Conservation (phyloP, 2,329 filamentous ascomycete species). For the Akanthomyces muscarius region DNA sequence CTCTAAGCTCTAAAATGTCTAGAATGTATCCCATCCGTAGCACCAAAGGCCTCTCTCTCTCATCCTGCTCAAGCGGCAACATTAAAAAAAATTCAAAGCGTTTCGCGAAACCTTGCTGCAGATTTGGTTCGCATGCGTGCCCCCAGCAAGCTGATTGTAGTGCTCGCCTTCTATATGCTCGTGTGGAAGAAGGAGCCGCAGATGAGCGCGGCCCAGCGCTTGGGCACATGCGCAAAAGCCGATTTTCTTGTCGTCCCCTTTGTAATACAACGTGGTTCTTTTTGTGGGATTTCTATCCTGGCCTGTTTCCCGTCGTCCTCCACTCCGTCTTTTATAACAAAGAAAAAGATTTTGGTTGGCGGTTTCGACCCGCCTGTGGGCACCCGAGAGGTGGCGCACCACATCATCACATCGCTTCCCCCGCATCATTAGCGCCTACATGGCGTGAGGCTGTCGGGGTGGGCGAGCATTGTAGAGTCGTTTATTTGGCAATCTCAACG, state of each 20-base stretch:
- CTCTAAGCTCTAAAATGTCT: constrained; percentile 17
- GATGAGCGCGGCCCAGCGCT: constrained; percentile 10
- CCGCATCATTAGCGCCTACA: not conserved
- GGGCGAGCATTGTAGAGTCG: not conserved
- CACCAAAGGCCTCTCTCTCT: constrained; percentile 5
- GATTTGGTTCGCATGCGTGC: constrained; percentile 7
- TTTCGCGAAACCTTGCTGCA: not conserved
- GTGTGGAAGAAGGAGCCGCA: constrained; percentile 1
- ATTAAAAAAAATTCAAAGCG: constrained; percentile 5
- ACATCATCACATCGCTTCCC: constrained; percentile 2
- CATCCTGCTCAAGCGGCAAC: constrained; percentile 1
- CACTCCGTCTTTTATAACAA: constrained; percentile 15
- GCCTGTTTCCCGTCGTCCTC: constrained; percentile 13
- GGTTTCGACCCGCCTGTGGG: constrained; percentile 3
- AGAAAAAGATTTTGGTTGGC: constrained; percentile 15
- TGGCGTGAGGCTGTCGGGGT: not conserved
- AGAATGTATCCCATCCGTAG: constrained; percentile 14
- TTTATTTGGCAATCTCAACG: constrained; percentile 62
- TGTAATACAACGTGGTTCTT: not conserved
- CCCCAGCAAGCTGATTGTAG: constrained; percentile 2
- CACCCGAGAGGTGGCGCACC: not conserved
- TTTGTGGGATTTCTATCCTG: constrained; percentile 6
- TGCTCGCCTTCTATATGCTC: constrained; percentile 8
- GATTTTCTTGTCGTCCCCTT: not conserved
- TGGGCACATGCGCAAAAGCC: constrained; percentile 6